phyloP scores from a whole-genome alignment of 2,329 filamentous ascomycete species.

The Colletotrichum sp. region DNA sequence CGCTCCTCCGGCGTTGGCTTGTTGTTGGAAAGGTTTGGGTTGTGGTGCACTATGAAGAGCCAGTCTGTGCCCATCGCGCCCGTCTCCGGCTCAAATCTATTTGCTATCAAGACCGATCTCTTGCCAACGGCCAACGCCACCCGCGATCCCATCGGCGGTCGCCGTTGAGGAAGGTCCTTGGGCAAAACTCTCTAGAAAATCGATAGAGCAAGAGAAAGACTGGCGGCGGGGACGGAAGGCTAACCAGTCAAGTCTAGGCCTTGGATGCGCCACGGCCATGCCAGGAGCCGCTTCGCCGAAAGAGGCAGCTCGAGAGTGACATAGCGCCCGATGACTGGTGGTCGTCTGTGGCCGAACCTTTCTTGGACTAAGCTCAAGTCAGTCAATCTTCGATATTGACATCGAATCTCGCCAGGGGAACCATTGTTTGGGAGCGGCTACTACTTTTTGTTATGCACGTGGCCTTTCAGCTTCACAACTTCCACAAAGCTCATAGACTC shows the following conservation, averaged over 20 bases:
- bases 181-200: not conserved
- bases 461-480: not conserved
- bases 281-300: slow-evolving; percentile 13
- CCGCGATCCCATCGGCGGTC: not conserved
- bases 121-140: not conserved
- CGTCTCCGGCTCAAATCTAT: not conserved
- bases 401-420: not conserved
- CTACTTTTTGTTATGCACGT: not conserved
- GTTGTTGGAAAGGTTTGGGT: not conserved
- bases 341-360: not conserved
- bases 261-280: not conserved
- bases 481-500: not conserved
- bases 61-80: not conserved
- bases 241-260: not conserved
- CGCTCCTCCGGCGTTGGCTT: not conserved
- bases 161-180: slow-evolving; percentile 2
- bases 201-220: not conserved
- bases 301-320: slow-evolving; percentile 14
- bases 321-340: not conserved
- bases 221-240: not conserved
- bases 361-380: not conserved
- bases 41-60: not conserved
- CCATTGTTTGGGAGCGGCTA: not conserved
- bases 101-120: not conserved
- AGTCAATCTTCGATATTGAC: not conserved